Evolutionary conservation across 768 basidiomycete genomes (phyloP).

Genomic region (Leccinum pellstonianum): DNA sequence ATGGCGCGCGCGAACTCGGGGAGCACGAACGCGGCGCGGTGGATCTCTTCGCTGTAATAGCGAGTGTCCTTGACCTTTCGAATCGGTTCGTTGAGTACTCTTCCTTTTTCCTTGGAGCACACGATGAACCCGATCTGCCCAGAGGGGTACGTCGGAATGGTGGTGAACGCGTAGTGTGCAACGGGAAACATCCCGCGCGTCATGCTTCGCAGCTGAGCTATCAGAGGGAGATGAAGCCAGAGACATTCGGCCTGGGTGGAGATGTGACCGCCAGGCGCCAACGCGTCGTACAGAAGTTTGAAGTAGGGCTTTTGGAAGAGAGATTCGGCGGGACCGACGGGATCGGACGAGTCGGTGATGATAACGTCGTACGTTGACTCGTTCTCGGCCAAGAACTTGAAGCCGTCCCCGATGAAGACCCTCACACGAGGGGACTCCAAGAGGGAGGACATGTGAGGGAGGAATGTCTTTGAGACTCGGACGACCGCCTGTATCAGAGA

Average conservation of each 20-base stretch:
- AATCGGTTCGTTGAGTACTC: slow-evolving; percentile 71
- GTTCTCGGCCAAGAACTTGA: slow-evolving; percentile 93
- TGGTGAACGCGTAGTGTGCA: slow-evolving; percentile 90
- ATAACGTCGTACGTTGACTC: slow-evolving; percentile 91
- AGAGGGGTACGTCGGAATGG: slow-evolving; percentile 97
- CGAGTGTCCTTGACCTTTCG: slow-evolving; percentile 67
- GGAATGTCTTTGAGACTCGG: slow-evolving; percentile 88
- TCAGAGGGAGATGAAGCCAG: slow-evolving; percentile 91
- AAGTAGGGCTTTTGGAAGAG: slow-evolving; percentile 99
- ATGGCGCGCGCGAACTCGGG: slow-evolving; percentile 87
- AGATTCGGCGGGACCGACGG: slow-evolving; percentile 90
- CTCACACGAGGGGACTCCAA: slow-evolving; percentile 78
- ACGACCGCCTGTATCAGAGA: slow-evolving; percentile 69
- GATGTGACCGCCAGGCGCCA: slow-evolving; percentile 87
- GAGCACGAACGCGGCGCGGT: slow-evolving; percentile 80
- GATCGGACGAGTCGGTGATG: slow-evolving; percentile 98
- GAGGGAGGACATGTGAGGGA: slow-evolving; percentile 91
- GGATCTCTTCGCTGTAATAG: slow-evolving; percentile 86
- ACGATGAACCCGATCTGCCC: slow-evolving; percentile 96
- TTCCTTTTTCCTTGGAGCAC: slow-evolving; percentile 71
- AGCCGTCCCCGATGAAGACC: slow-evolving; percentile 90
- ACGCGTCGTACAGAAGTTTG: slow-evolving; percentile 86
- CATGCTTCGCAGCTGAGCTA: slow-evolving; percentile 68
- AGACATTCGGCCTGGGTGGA: slow-evolving; percentile 95
- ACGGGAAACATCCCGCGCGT: slow-evolving; percentile 75